These are phyloP conservation scores for Gigaspora rosea DNA, from an alignment of 192 early-diverging fungal species.

Conservation along the genomic window DNA sequence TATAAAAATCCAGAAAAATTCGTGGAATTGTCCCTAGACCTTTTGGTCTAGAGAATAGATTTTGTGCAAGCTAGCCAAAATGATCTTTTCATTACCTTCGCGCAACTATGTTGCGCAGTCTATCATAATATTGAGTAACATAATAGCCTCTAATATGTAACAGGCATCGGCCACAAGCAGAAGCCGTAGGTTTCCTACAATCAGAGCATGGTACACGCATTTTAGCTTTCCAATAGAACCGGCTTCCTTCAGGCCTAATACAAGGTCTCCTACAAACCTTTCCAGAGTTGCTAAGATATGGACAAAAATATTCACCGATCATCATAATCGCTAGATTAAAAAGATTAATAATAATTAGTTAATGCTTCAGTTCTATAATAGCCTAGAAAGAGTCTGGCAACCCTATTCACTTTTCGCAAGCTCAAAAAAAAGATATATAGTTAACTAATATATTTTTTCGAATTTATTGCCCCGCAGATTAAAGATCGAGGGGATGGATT, in stretches of 20 bases:
- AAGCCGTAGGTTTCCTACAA: too few relatives aligned
- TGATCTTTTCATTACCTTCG: too few relatives aligned
- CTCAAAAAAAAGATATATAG: too few relatives aligned
- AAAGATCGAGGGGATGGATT: neutral
- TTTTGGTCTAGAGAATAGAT: too few relatives aligned
- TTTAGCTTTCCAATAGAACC: neutral
- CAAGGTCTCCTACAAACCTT: neutral
- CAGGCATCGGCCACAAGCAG: too few relatives aligned
- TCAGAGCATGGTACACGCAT: neutral
- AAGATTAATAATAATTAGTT: slow-evolving; percentile 1
- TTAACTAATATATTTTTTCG: too few relatives aligned
- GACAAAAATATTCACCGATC: neutral
- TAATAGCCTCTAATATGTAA: too few relatives aligned
- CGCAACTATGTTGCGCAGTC: too few relatives aligned
- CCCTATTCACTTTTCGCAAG: neutral
- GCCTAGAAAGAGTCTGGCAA: too few relatives aligned
- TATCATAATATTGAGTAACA: too few relatives aligned
- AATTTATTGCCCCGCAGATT: too few relatives aligned
- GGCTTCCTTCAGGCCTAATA: neutral
- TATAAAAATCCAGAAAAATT: neutral
- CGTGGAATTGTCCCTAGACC: neutral
- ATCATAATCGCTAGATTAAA: neutral
- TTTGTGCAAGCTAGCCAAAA: too few relatives aligned
- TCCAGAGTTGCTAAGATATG: neutral
- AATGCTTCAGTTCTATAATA: neutral